Evolutionary conservation across 169 alveolate genomes (phyloP).

Genomic region (Plasmodium yoelii): DNA sequence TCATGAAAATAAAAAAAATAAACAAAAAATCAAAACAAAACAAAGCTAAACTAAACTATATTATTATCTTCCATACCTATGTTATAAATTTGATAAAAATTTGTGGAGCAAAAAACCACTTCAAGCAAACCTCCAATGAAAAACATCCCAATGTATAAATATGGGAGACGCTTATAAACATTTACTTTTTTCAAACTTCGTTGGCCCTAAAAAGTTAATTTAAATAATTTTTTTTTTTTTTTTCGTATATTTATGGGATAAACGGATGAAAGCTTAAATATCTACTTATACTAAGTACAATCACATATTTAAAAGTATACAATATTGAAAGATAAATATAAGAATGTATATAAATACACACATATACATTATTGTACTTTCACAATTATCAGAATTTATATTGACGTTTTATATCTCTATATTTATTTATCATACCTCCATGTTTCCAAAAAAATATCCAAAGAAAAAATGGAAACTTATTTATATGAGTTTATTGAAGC

Average conservation of each 20-base stretch:
- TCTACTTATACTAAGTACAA: too few relatives aligned
- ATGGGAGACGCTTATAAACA: slow-evolving; percentile 73
- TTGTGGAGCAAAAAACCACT: slow-evolving; percentile 76
- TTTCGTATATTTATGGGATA: too few relatives aligned
- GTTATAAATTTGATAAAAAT: slow-evolving; percentile 70
- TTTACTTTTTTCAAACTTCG: slow-evolving; percentile 70
- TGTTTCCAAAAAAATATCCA: slow-evolving; percentile 29
- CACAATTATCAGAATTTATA: too few relatives aligned
- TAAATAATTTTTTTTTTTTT: not conserved
- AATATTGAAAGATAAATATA: too few relatives aligned
- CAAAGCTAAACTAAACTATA: not conserved
- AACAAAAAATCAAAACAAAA: slow-evolving; percentile 15
- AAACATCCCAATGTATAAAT: slow-evolving; percentile 70
- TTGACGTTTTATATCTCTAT: not conserved
- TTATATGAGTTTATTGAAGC: slow-evolving; percentile 71
- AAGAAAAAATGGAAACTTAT: slow-evolving; percentile 69
- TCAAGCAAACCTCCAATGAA: slow-evolving; percentile 76
- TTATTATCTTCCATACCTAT: slow-evolving; percentile 22
- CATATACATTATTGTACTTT: not conserved
- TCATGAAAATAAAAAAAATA: slow-evolving; percentile 6
- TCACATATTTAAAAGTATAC: too few relatives aligned
- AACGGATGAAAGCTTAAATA: too few relatives aligned
- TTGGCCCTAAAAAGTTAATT: slow-evolving; percentile 54
- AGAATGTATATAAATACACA: not conserved
- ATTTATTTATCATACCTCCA: slow-evolving; percentile 43